Evolutionary conservation across 257 asterid species (phyloP), one percentile per base, ranked within the genome.

Genomic region (Anisodus acutangulus): DNA sequence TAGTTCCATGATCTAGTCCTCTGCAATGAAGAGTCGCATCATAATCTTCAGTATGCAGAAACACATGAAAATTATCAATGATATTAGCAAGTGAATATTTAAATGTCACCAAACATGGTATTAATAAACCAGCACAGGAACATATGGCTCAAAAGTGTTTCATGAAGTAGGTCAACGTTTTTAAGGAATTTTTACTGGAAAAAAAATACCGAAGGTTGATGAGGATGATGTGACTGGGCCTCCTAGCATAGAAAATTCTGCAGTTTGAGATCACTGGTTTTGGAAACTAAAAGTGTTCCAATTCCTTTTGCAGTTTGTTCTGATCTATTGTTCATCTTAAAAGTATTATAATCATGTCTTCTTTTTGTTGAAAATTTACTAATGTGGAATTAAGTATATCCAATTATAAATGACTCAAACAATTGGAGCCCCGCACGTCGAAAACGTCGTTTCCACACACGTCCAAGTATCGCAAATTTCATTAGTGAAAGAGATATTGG

Each of bases 221-320:
- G 49, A 53, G 43, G 62, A 74, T 74, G 62, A 26, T 51, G n/a
- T 74, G 19, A 74, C 80, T 76, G 64, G 81, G 63, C 47, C 43
- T 51, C 63, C 47, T 51, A 2, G 63, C 4, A 26, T 51, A 76
- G 63, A 76, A 76, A 53, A 22, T 76, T 51, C 81, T 76, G 63
- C 63, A 76, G 81, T 76, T 76, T 53, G 64, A 26, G 82, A 78
- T 31, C 49, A 53, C 64, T 71, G 53, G 64, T 53, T 78, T 31
- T 19, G 47, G 35, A 78, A 26, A 53, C 82, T 78, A 31, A 53
- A 53, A 78, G 49, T 53, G 47, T 53, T 78, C 47, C 49, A 53
- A 53, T 7, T 51, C 64, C 82, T 26, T 78, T 78, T 53, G 82
- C 49, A 37, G 49, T 78, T 22, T 78, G 82, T 53, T 78, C 81